These are phyloP conservation scores for Cunninghamia lanceolata DNA, from an alignment of 75 land plant genomes.

Conservation along the genomic window DNA sequence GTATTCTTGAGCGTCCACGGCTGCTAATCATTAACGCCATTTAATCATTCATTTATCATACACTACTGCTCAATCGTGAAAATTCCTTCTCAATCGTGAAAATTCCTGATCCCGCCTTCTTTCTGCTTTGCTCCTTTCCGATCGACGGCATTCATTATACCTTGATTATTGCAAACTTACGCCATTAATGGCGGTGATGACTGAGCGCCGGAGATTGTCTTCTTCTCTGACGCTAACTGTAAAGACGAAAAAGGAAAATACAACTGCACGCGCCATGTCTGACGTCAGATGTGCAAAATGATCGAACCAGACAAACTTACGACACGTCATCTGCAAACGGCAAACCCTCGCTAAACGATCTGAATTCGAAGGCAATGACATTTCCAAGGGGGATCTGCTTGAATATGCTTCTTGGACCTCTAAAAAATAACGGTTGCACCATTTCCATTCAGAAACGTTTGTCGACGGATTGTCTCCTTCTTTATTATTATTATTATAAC, in stretches of 20 bases:
- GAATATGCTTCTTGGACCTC: not conserved
- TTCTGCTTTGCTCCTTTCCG: not conserved
- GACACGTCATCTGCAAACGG: not conserved
- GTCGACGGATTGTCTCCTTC: too few species aligned
- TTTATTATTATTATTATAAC: too few species aligned
- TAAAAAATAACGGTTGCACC: not conserved
- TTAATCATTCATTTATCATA: not conserved
- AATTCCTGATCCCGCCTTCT: not conserved
- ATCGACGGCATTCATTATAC: not conserved
- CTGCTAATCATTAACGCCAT: not conserved
- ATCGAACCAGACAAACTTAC: not conserved
- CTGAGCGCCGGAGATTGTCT: not conserved
- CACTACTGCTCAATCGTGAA: not conserved
- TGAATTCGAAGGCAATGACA: not conserved
- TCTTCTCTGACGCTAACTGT: not conserved
- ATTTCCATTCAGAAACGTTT: too few species aligned
- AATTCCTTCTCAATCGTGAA: not conserved
- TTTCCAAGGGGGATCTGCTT: not conserved
- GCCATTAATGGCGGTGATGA: not conserved
- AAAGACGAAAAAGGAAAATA: not conserved
- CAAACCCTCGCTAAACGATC: not conserved
- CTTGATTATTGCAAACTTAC: not conserved
- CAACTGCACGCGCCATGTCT: not conserved
- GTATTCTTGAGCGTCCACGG: not conserved
- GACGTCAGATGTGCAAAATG: not conserved